These are phyloP conservation scores for Neofusicoccum ribis DNA, from an alignment of 2,329 filamentous ascomycete genomes.

Conservation along the genomic window DNA sequence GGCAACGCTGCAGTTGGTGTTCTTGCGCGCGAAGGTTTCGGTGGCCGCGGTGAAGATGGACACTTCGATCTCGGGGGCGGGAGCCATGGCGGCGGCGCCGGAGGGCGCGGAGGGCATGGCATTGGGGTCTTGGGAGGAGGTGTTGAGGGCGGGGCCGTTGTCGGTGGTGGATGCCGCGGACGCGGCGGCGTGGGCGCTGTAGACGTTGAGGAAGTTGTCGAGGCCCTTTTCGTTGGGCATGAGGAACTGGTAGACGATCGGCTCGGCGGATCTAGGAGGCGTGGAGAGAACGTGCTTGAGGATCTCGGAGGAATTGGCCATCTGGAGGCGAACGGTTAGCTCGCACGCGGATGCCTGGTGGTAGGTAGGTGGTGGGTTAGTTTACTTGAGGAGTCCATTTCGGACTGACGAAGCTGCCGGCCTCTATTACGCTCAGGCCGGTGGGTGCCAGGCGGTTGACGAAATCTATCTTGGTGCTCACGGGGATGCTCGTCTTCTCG, in stretches of 20 bases:
- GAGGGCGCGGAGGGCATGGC: constrained; percentile 40
- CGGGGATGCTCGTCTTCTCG: constrained; percentile 69
- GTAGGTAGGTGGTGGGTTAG: constrained; percentile 13
- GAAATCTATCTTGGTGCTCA: constrained; percentile 74
- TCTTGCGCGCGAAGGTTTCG: constrained; percentile 76
- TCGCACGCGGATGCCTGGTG: not conserved
- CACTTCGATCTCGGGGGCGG: constrained; percentile 64
- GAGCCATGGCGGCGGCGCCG: constrained; percentile 30
- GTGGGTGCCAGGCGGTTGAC: constrained; percentile 68
- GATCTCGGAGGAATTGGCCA: constrained; percentile 76
- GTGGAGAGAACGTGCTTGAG: constrained; percentile 66
- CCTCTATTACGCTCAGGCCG: constrained; percentile 73
- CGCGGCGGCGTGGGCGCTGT: constrained; percentile 49
- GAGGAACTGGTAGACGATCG: constrained; percentile 76
- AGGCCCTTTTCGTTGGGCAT: constrained; percentile 76
- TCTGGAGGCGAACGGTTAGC: constrained; percentile 49
- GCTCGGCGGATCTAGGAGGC: constrained; percentile 54
- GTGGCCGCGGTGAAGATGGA: constrained; percentile 82
- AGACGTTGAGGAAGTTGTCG: constrained; percentile 59
- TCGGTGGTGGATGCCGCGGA: constrained; percentile 38
- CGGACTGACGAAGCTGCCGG: constrained; percentile 78
- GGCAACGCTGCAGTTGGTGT: constrained; percentile 77
- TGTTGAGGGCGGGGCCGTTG: constrained; percentile 42
- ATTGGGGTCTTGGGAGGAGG: constrained; percentile 45
- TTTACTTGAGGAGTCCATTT: constrained; percentile 74